Evolutionary conservation across 2,329 filamentous ascomycete species (phyloP).

Genomic region (Ambrosiella beaveri): DNA sequence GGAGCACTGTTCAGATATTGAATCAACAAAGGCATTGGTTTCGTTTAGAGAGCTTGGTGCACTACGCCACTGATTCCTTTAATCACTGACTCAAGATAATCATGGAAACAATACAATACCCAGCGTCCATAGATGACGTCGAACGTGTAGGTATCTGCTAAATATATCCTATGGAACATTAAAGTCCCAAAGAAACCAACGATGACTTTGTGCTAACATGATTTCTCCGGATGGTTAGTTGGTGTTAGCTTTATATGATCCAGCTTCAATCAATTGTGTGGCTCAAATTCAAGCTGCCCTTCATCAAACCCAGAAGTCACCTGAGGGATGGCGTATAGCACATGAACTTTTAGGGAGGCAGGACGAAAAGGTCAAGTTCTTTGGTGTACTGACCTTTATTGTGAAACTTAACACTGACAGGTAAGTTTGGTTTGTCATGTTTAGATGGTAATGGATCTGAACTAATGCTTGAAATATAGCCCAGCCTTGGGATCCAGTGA

Average conservation of each 20-base stretch:
- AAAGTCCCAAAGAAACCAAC: too few relatives aligned
- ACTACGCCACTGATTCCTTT: too few relatives aligned
- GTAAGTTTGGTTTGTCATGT: slow-evolving; percentile 27
- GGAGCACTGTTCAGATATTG: too few relatives aligned
- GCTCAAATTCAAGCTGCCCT: slow-evolving; percentile 51
- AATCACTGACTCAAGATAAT: neutral
- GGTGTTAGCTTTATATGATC: slow-evolving; percentile 36
- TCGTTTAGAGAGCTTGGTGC: too few relatives aligned
- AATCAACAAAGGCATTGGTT: too few relatives aligned
- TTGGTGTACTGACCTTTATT: slow-evolving; percentile 80
- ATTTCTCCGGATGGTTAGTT: slow-evolving; percentile 19
- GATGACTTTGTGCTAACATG: neutral
- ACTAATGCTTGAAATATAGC: slow-evolving; percentile 17
- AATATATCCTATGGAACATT: too few relatives aligned
- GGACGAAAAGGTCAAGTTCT: slow-evolving; percentile 69
- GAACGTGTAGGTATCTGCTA: slow-evolving; percentile 10
- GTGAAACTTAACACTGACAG: slow-evolving; percentile 89
- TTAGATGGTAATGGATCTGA: too few relatives aligned
- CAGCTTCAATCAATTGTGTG: slow-evolving; percentile 31
- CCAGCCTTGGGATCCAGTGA: slow-evolving; percentile 37
- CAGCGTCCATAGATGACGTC: slow-evolving; percentile 11
- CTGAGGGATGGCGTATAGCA: slow-evolving; percentile 72
- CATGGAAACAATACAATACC: slow-evolving; percentile 8
- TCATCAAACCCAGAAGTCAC: slow-evolving; percentile 60
- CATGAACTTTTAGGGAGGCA: slow-evolving; percentile 52